Evolutionary conservation across 164 flowering plant genomes (phyloP).

Genomic region (Buxus sempervirens): DNA sequence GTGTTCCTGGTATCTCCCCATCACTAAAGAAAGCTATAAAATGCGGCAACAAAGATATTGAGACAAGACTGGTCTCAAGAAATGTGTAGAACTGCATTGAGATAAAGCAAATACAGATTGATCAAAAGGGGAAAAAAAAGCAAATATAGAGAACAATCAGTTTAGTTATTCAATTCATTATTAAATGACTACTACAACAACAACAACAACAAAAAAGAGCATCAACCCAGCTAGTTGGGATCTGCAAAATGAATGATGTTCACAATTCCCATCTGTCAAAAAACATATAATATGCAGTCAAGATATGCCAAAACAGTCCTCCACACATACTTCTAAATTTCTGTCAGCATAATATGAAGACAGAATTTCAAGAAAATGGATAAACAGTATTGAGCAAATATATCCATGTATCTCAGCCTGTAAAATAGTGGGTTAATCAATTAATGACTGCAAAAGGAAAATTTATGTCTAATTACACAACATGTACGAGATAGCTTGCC

Average conservation of each 20-base stretch:
- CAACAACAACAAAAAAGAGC: neutral
- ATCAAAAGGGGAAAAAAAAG: neutral
- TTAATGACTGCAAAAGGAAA: no score
- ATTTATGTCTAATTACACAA: no score
- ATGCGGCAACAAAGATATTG: conserved; percentile 78
- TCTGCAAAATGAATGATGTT: neutral
- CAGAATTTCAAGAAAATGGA: no score
- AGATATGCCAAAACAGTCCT: no score
- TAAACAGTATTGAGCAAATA: no score
- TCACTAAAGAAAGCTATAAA: conserved; percentile 92
- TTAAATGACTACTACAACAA: neutral
- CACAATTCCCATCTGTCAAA: neutral
- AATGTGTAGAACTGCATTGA: conserved; percentile 92
- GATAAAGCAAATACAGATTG: neutral
- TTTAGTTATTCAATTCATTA: neutral
- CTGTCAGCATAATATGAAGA: no score
- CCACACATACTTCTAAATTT: no score
- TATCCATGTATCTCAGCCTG: no score
- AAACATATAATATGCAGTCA: no score
- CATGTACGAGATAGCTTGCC: no score
- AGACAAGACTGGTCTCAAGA: conserved; percentile 86
- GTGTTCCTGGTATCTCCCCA: conserved; percentile 87
- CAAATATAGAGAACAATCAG: neutral
- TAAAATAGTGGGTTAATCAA: no score
- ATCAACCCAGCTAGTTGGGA: neutral